A percentile compares a stretch with the other conserved stretches of the same genome.
Conservation (phyloP, 768 basidiomycete genomes). For the Tylopilus sp. region DNA sequence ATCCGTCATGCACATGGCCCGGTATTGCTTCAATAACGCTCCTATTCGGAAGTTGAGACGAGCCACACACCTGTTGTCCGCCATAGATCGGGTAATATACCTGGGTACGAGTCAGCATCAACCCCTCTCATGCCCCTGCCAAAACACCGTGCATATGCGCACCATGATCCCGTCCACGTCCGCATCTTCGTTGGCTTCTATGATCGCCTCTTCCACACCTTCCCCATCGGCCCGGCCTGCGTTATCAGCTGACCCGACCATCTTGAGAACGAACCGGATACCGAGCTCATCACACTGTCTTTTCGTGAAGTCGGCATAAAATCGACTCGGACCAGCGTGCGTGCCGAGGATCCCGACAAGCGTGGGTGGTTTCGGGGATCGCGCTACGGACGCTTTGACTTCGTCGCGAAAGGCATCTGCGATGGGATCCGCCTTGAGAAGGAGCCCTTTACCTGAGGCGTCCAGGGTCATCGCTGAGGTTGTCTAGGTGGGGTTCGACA, state of each 20-base stretch:
- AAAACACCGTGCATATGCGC: conserved; percentile 22
- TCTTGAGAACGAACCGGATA: conserved; percentile 78
- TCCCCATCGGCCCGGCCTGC: conserved; percentile 61
- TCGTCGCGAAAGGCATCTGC: conserved; percentile 69
- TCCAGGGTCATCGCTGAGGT: conserved; percentile 14
- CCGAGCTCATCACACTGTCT: conserved; percentile 90
- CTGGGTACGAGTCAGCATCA: conserved; percentile 37
- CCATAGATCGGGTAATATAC: conserved; percentile 98
- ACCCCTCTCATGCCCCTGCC: no score
- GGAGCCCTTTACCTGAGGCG: conserved; percentile 58
- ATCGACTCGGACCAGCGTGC: conserved; percentile 70
- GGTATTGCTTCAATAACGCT: conserved; percentile 3
- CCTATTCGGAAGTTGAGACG: not conserved
- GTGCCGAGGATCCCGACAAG: conserved; percentile 92
- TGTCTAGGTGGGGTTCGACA: not conserved
- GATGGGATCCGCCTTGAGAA: conserved; percentile 77
- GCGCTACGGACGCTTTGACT: conserved; percentile 47
- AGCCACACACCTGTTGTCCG: conserved; percentile 63
- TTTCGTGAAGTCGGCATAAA: conserved; percentile 87
- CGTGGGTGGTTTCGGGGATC: conserved; percentile 50
- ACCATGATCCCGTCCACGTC: conserved; percentile 95
- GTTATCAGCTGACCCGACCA: conserved; percentile 47
- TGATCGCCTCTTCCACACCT: conserved; percentile 93
- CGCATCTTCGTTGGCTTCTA: conserved; percentile 89
- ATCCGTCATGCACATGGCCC: no score